These are phyloP conservation scores for Piromyces finnis DNA, from an alignment of 192 early-diverging fungal genomes.

Conservation along the genomic window DNA sequence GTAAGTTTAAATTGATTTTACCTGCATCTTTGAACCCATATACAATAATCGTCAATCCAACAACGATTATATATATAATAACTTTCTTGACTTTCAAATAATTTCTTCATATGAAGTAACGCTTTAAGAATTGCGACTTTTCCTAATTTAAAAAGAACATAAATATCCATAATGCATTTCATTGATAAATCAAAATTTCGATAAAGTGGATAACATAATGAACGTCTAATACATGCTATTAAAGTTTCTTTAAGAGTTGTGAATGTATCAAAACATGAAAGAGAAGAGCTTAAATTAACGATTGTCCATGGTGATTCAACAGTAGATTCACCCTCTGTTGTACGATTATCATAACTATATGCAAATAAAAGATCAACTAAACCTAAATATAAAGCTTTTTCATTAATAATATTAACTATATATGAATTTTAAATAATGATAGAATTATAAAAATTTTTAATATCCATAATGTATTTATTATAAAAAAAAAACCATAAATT, in stretches of 20 bases:
- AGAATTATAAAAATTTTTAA: too few relatives aligned
- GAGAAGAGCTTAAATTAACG: slow-evolving; percentile 53
- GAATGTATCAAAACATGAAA: slow-evolving; percentile 66
- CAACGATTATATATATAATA: slow-evolving; percentile 78
- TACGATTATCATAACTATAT: slow-evolving; percentile 74
- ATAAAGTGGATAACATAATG: slow-evolving; percentile 74
- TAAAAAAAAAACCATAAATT: too few relatives aligned
- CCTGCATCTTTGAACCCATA: slow-evolving; percentile 75
- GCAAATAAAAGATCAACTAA: slow-evolving; percentile 84
- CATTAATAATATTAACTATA: slow-evolving; percentile 43
- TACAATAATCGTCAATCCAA: slow-evolving; percentile 87
- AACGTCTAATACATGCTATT: slow-evolving; percentile 50
- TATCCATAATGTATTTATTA: too few relatives aligned
- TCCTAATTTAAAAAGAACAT: slow-evolving; percentile 65
- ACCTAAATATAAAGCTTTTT: slow-evolving; percentile 54
- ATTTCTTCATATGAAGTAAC: slow-evolving; percentile 54
- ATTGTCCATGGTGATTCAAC: slow-evolving; percentile 87
- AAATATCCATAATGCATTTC: slow-evolving; percentile 63
- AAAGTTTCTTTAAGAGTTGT: slow-evolving; percentile 37
- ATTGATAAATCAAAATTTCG: slow-evolving; percentile 57
- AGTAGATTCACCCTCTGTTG: slow-evolving; percentile 61
- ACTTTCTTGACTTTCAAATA: slow-evolving; percentile 71
- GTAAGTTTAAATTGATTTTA: slow-evolving; percentile 11
- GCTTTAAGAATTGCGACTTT: slow-evolving; percentile 58
- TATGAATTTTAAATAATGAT: too few relatives aligned